These are phyloP conservation scores for Phytophthora rubi DNA, from an alignment of 352 stramenopile genomes.

Conservation along the genomic window DNA sequence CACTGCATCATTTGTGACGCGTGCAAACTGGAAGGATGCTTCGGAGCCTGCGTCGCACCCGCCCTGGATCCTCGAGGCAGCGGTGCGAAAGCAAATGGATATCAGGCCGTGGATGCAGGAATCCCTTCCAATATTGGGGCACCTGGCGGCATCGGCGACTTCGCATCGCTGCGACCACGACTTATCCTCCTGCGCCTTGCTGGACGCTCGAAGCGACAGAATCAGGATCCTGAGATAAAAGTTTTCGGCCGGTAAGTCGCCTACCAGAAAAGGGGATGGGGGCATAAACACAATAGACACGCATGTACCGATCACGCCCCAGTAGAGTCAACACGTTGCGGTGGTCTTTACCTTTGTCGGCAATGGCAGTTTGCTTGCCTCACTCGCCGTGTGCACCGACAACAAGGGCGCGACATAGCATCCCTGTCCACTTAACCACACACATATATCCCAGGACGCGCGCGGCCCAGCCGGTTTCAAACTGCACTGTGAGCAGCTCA, in stretches of 20 bases:
- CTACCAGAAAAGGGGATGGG: background rate
- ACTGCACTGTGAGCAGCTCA: too few species aligned
- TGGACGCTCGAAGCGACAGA: too few species aligned
- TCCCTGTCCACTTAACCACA: background rate
- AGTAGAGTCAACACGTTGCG: too few species aligned
- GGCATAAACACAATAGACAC: background rate
- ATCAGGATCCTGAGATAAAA: background rate
- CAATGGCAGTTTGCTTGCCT: too few species aligned
- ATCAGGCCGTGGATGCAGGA: background rate
- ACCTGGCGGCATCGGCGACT: background rate
- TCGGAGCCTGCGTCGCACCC: background rate
- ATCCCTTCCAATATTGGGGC: background rate
- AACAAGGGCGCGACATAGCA: too few species aligned
- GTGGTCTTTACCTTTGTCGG: too few species aligned
- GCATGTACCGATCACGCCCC: background rate
- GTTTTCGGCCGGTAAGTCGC: background rate
- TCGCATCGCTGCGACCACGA: background rate
- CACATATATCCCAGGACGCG: constrained; percentile 12
- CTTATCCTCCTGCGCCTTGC: too few species aligned
- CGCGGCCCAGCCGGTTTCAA: constrained; percentile 7
- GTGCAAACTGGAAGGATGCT: background rate
- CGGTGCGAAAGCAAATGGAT: background rate
- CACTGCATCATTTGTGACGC: too few species aligned
- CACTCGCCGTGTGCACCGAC: too few species aligned
- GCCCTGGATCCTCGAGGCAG: background rate